Base-by-base conservation (phyloP, 1,284 basidiomycete genomes). In the Filobasidium uniguttulatum region DNA sequence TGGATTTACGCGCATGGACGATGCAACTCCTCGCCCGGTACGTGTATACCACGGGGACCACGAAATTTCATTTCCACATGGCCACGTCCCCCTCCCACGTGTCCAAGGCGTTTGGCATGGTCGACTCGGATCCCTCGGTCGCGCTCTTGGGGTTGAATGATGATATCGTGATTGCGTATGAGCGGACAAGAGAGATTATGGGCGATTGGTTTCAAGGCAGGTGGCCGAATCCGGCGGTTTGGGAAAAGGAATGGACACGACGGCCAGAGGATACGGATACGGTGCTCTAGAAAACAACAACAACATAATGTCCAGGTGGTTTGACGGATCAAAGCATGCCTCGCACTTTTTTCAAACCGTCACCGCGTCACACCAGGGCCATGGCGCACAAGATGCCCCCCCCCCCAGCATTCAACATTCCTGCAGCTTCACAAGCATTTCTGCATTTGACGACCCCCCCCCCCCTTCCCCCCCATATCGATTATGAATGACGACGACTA, bases 21-120 rank as follows among this genome's bases (percentile, higher is more conserved):
- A 65, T 73, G 64, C 65, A 63, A 44, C 61, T 75, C 26, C 59
- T 75, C 23, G 70, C 72, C 44, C 60, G 73, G 10, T 75, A 75
- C 56, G 66, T 71, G 19, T 75, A 68, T 53, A 46, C 62, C 4
- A 60, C 59, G 9, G 65, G 65, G 61, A 43, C 53, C 60, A 55
- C 37, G 31, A 43, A 36, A n/a, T 55, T 56, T 10, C 63, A 68
- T 44, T 67, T 68, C 53, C 62, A 65, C 54, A 65, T 62, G 64
- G 57, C 63, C 23, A 59, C 55, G 33, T 50, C 46, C 10, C 57
- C 65, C 5, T 52, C 54, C 17, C 59, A 64, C 28, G 60, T 60
- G 8, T 28, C 46, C 1, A 29, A 51, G 17, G 57, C 60, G 0
- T 61, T 66, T 45, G 46, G 58, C 17, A 54, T 54, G 52, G 55